Evolutionary conservation across 768 basidiomycete genomes (phyloP).

Genomic region (Russula compacta): DNA sequence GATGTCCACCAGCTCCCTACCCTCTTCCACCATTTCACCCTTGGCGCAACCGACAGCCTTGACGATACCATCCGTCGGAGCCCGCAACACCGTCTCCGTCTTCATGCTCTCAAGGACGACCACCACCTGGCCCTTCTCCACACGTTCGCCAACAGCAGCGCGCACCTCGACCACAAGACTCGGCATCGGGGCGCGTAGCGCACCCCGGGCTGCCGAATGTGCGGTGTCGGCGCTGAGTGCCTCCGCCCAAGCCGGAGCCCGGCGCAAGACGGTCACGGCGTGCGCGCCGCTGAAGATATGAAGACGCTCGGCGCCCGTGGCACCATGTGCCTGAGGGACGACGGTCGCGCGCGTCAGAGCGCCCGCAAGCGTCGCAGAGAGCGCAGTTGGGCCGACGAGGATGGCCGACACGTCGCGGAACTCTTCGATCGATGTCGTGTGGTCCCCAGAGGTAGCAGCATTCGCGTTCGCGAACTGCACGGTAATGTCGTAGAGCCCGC

Average conservation of each 20-base stretch:
- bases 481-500: slow-evolving; percentile 37
- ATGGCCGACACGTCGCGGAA: slow-evolving; percentile 42
- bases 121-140: slow-evolving; percentile 73
- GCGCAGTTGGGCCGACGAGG: slow-evolving; percentile 42
- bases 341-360: slow-evolving; percentile 53
- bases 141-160: slow-evolving; percentile 65
- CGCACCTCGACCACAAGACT: slow-evolving; percentile 84
- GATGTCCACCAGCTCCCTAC: slow-evolving; percentile 66
- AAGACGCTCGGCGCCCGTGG: slow-evolving; percentile 53
- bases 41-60: slow-evolving; percentile 65
- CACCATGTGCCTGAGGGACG: slow-evolving; percentile 55
- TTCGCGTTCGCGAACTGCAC: slow-evolving; percentile 33
- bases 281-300: slow-evolving; percentile 61
- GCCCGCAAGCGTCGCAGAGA: slow-evolving; percentile 46
- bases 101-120: slow-evolving; percentile 96
- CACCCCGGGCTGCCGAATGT: slow-evolving; percentile 47
- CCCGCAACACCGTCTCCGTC: slow-evolving; percentile 83
- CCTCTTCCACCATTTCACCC: slow-evolving; percentile 91
- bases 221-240: slow-evolving; percentile 53
- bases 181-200: slow-evolving; percentile 83
- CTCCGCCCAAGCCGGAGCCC: slow-evolving; percentile 61
- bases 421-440: slow-evolving; percentile 28
- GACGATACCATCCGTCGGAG: slow-evolving; percentile 60
- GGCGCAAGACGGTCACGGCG: slow-evolving; percentile 58
- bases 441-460: slow-evolving; percentile 6